Evolutionary conservation across 2,329 filamentous ascomycete species (phyloP).

Genomic region (Exophiala viscosa): DNA sequence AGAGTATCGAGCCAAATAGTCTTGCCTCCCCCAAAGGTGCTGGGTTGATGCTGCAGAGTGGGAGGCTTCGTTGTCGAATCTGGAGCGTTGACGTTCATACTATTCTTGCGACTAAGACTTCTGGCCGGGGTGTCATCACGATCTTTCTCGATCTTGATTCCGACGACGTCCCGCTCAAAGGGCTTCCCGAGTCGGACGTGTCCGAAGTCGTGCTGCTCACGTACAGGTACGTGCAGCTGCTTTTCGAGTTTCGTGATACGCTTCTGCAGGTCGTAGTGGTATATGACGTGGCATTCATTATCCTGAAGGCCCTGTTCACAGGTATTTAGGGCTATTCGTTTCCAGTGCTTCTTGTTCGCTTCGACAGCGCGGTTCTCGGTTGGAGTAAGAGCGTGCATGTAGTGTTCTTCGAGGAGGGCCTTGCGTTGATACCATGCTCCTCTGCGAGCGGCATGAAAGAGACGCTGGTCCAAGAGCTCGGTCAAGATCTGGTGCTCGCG

Average conservation of each 20-base stretch:
- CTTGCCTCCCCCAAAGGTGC: slow-evolving; percentile 45
- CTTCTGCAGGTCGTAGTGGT: slow-evolving; percentile 92
- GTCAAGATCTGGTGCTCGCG: slow-evolving; percentile 70
- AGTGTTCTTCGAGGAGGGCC: slow-evolving; percentile 89
- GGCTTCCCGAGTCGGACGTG: slow-evolving; percentile 77
- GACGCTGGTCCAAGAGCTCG: slow-evolving; percentile 71
- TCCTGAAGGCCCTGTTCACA: slow-evolving; percentile 87
- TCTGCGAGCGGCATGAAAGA: slow-evolving; percentile 80
- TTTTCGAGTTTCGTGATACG: slow-evolving; percentile 88
- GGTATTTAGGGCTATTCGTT: slow-evolving; percentile 67
- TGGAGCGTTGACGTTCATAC: background rate
- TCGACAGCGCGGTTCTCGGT: slow-evolving; percentile 50
- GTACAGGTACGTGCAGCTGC: slow-evolving; percentile 72
- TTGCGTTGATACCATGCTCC: slow-evolving; percentile 96
- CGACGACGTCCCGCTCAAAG: slow-evolving; percentile 69
- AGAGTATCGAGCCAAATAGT: slow-evolving; percentile 83
- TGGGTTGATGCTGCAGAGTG: slow-evolving; percentile 10
- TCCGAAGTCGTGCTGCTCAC: slow-evolving; percentile 87
- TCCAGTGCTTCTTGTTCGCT: slow-evolving; percentile 77
- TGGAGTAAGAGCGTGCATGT: slow-evolving; percentile 67
- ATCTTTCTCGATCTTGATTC: slow-evolving; percentile 69
- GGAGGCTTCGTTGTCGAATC: background rate
- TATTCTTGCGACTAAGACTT: slow-evolving; percentile 21
- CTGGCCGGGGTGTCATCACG: slow-evolving; percentile 36
- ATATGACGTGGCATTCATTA: slow-evolving; percentile 82